These are phyloP conservation scores for Rhodotorula sp. DNA, from an alignment of 1,284 basidiomycete genomes.

Conservation along the genomic window DNA sequence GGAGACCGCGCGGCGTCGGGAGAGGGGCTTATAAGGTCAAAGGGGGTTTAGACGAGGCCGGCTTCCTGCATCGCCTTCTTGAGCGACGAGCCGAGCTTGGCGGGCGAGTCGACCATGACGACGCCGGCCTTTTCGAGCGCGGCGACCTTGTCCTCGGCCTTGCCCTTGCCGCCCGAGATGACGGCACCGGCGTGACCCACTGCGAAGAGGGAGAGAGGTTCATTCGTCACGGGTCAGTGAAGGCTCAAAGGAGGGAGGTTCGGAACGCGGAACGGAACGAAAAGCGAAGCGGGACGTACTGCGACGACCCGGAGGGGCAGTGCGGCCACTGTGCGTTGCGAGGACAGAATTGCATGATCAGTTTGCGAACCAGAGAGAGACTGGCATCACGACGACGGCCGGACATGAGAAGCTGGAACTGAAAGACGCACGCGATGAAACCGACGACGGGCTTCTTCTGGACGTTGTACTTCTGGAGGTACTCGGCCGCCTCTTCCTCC, in stretches of 20 bases:
- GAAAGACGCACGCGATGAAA: slow-evolving; percentile 79
- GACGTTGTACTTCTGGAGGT: slow-evolving; percentile 85
- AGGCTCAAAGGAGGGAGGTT: too few species aligned
- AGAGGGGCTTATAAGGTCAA: too few species aligned
- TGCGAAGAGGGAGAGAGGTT: background rate
- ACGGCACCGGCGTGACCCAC: slow-evolving; percentile 93
- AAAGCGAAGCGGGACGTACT: slow-evolving; percentile 58
- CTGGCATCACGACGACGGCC: too few species aligned
- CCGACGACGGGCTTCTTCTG: slow-evolving; percentile 94
- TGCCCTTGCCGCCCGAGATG: slow-evolving; percentile 96
- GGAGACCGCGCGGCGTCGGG: too few species aligned
- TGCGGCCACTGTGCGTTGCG: slow-evolving; percentile 52
- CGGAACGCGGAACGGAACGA: too few species aligned
- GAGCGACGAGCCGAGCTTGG: slow-evolving; percentile 85
- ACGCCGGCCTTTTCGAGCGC: slow-evolving; percentile 93
- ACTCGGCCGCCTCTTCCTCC: slow-evolving; percentile 98
- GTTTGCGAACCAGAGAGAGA: too few species aligned
- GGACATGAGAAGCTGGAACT: too few species aligned
- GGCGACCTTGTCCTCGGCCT: slow-evolving; percentile 90
- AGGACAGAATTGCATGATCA: too few species aligned
- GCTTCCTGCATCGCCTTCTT: slow-evolving; percentile 57
- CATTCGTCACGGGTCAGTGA: background rate
- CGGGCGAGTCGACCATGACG: slow-evolving; percentile 93
- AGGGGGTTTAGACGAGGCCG: slow-evolving; percentile 17
- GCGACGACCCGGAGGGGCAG: slow-evolving; percentile 93